These are phyloP conservation scores for Capsella bursapastoris DNA, from an alignment of 345 rosid genomes.

Conservation along the genomic window DNA sequence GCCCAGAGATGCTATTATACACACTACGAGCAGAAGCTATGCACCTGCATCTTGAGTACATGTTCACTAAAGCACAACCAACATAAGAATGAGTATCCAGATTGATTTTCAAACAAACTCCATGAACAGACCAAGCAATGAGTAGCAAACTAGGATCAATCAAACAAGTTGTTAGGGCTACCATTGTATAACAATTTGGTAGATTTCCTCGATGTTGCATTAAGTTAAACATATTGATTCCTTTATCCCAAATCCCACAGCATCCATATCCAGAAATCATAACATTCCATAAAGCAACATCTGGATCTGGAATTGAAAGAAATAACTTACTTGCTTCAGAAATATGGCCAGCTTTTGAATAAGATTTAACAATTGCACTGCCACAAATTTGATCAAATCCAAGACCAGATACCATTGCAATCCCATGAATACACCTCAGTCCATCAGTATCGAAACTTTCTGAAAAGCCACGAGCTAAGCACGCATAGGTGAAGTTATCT, in stretches of 20 bases:
- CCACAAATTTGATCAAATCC: conserved; percentile 60
- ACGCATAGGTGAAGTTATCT: conserved; percentile 76
- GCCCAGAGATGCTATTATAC: conserved; percentile 52
- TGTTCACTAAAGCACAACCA: conserved; percentile 65
- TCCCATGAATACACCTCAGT: conserved; percentile 64
- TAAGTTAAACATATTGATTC: conserved; percentile 55
- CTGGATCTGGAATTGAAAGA: conserved; percentile 55
- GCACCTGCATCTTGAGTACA: conserved; percentile 71
- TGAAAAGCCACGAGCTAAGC: conserved; percentile 63
- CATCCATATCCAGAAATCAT: conserved; percentile 70
- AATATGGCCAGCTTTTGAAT: conserved; percentile 59
- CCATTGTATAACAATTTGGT: conserved; percentile 79
- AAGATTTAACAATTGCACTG: conserved; percentile 70
- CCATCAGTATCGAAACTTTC: conserved; percentile 55
- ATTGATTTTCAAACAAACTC: conserved; percentile 65
- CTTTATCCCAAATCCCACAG: conserved; percentile 58
- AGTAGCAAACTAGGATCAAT: conserved; percentile 47
- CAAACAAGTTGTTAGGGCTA: conserved; percentile 63
- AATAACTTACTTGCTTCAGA: conserved; percentile 68
- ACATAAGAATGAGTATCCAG: conserved; percentile 63
- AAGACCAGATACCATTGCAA: conserved; percentile 58
- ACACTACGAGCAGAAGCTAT: conserved; percentile 62
- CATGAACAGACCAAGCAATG: conserved; percentile 70
- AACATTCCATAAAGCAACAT: conserved; percentile 81
- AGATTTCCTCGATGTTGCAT: conserved; percentile 54